These are phyloP conservation scores for Rhizophora mangle DNA, from an alignment of 345 rosid genomes.

Conservation along the genomic window DNA sequence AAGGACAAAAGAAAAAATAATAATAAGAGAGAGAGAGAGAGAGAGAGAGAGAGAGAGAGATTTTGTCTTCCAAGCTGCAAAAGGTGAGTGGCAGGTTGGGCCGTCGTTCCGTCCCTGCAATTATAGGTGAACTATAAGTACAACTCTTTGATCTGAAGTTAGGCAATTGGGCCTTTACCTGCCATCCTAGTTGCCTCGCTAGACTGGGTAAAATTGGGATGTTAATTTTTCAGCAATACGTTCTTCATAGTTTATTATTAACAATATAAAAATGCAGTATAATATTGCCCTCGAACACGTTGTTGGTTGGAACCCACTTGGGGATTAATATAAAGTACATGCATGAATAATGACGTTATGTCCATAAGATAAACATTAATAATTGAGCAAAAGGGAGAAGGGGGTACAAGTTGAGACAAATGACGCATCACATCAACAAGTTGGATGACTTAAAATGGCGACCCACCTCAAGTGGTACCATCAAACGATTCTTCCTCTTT, in stretches of 20 bases:
- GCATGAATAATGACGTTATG: neutral
- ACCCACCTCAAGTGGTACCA: neutral
- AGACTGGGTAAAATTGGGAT: no score
- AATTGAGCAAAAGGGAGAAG: neutral
- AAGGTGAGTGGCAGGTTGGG: no score
- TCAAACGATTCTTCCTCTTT: neutral
- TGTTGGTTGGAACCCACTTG: constrained; percentile 40
- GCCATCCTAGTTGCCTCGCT: no score
- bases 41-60: no score
- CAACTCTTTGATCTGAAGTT: no score
- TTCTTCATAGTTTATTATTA: neutral
- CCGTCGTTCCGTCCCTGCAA: no score
- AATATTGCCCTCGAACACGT: neutral
- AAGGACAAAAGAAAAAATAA: no score
- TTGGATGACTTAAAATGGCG: neutral
- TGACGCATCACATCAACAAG: constrained; percentile 1
- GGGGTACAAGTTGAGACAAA: neutral
- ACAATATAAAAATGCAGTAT: neutral
- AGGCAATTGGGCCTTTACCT: no score
- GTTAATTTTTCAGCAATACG: constrained; percentile 11
- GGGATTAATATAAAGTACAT: neutral
- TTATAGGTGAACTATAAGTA: no score
- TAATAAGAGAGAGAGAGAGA: no score
- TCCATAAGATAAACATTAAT: neutral
- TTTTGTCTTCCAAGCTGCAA: no score